phyloP scores from a whole-genome alignment of 2,329 filamentous ascomycete genomes.

The Coniella vitis region DNA sequence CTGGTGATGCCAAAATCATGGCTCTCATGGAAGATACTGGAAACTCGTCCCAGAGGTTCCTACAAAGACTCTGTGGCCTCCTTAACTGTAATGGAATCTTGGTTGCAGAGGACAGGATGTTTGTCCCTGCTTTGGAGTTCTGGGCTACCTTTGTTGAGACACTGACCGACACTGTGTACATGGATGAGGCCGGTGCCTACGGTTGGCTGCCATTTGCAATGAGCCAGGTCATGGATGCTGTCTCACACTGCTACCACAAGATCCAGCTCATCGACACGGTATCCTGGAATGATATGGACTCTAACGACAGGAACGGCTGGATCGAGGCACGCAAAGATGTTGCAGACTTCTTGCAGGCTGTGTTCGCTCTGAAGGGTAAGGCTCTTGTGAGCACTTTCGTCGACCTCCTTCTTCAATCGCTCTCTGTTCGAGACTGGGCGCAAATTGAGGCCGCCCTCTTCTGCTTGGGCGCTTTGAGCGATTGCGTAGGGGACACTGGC shows the following conservation, averaged over 20 bases:
- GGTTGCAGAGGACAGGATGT: conserved; percentile 67
- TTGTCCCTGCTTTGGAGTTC: conserved; percentile 69
- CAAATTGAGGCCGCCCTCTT: conserved; percentile 55
- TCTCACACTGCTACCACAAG: conserved; percentile 62
- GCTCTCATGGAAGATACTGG: conserved; percentile 49
- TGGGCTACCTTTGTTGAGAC: conserved; percentile 73
- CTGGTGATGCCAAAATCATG: conserved; percentile 59
- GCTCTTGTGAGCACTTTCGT: conserved; percentile 51
- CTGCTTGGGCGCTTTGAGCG: conserved; percentile 60
- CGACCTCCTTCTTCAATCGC: conserved; percentile 44
- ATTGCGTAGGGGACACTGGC: conserved; percentile 54
- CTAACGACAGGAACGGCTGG: conserved; percentile 60
- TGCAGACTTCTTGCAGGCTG: conserved; percentile 67
- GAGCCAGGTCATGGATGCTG: conserved; percentile 53
- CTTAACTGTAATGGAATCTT: conserved; percentile 60
- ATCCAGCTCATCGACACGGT: conserved; percentile 58
- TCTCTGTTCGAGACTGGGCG: conserved; percentile 45
- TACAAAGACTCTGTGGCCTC: conserved; percentile 57
- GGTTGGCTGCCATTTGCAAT: conserved; percentile 54
- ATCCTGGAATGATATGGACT: conserved; percentile 60
- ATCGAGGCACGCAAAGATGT: conserved; percentile 70
- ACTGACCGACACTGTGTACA: conserved; percentile 51
- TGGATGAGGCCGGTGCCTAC: conserved; percentile 37
- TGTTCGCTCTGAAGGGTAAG: conserved; percentile 55
- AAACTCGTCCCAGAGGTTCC: conserved; percentile 43